A percentile compares a stretch with the other conserved stretches of the same genome.
Conservation (phyloP, 2,329 filamentous ascomycete species). For the Capronia epimyces region DNA sequence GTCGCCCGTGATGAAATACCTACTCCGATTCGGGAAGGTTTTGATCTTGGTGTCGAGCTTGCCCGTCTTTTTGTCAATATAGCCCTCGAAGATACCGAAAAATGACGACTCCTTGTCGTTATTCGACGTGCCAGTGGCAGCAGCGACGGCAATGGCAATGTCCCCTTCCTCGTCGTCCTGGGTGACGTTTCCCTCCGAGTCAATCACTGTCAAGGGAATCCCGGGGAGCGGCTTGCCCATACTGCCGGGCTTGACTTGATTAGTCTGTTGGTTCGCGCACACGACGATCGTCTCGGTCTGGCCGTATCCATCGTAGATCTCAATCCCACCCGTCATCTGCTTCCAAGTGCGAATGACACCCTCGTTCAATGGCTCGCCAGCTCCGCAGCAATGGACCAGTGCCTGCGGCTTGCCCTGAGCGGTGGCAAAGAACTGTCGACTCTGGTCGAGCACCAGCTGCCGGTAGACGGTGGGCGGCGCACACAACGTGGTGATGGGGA, state of each 20-base stretch:
- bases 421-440: slow-evolving; percentile 29
- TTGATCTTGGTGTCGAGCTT: slow-evolving; percentile 23
- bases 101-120: slow-evolving; percentile 9
- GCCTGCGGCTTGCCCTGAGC: slow-evolving; percentile 27
- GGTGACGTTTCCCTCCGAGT: slow-evolving; percentile 31
- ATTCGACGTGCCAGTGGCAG: neutral
- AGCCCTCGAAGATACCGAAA: slow-evolving; percentile 27
- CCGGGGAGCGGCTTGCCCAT: slow-evolving; percentile 40
- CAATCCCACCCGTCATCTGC: slow-evolving; percentile 33
- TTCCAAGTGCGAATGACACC: slow-evolving; percentile 38
- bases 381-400: slow-evolving; percentile 37
- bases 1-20: slow-evolving; percentile 39
- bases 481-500: slow-evolving; percentile 40
- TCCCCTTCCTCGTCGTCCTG: slow-evolving; percentile 35
- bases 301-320: slow-evolving; percentile 40
- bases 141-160: slow-evolving; percentile 32
- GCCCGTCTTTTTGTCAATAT: slow-evolving; percentile 22
- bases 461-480: slow-evolving; percentile 40
- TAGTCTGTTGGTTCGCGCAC: slow-evolving; percentile 38
- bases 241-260: slow-evolving; percentile 35
- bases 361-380: slow-evolving; percentile 40
- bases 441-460: slow-evolving; percentile 37
- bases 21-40: slow-evolving; percentile 15
- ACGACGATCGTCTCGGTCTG: slow-evolving; percentile 40
- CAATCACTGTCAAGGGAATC: slow-evolving; percentile 35